Evolutionary conservation across 345 rosid species (phyloP).

Genomic region (Kernera saxatilis): DNA sequence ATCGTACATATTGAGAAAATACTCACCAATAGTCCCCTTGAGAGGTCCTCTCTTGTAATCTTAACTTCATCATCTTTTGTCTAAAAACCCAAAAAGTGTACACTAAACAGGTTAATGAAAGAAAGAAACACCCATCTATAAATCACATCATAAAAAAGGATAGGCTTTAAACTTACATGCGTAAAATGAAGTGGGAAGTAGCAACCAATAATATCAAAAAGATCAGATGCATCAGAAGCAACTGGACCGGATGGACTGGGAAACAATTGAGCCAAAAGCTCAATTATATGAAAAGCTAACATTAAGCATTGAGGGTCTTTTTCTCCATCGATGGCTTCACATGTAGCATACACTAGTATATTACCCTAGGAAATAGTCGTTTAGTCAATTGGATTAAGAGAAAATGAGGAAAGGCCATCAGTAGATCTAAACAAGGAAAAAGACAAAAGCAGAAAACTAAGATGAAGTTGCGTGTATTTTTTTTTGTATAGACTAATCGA

Average conservation of each 20-base stretch:
- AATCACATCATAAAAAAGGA: constrained; percentile 1
- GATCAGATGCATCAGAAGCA: constrained; percentile 45
- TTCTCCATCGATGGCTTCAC: constrained; percentile 82
- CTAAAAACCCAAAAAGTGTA: constrained; percentile 32
- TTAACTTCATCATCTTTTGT: constrained; percentile 48
- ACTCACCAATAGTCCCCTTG: constrained; percentile 72
- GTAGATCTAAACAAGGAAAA: background rate
- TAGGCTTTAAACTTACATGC: constrained; percentile 55
- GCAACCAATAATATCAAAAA: constrained; percentile 61
- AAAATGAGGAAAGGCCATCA: background rate
- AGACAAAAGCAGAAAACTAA: background rate
- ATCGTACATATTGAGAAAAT: background rate
- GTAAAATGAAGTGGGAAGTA: constrained; percentile 94
- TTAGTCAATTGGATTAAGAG: background rate
- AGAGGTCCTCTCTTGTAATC: constrained; percentile 68
- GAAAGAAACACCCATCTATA: background rate
- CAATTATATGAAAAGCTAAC: constrained; percentile 70
- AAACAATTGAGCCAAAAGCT: constrained; percentile 52
- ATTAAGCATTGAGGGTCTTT: constrained; percentile 87
- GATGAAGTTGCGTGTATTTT: background rate
- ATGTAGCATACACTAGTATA: constrained; percentile 49
- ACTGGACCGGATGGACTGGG: constrained; percentile 68
- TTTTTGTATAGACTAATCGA: background rate
- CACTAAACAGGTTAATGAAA: background rate
- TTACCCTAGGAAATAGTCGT: constrained; percentile 42